Evolutionary conservation across 805 yeast genomes (phyloP).

Genomic region (Monosporozyma siamensis): DNA sequence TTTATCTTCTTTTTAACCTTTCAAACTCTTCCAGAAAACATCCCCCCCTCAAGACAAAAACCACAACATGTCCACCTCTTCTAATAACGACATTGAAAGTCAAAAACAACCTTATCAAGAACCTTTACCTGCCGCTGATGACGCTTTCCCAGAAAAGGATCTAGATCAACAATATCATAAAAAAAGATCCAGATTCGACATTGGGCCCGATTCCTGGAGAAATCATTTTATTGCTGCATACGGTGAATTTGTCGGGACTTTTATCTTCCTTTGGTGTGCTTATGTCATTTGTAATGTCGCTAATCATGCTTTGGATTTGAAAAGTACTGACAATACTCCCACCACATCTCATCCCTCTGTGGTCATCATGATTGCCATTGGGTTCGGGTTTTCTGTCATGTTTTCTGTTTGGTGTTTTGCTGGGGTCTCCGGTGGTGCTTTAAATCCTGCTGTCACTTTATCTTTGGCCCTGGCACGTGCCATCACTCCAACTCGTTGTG

Average conservation of each 20-base stretch:
- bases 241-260: constrained; percentile 84
- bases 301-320: constrained; percentile 41
- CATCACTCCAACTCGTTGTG: constrained; percentile 62
- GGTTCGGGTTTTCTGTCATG: constrained; percentile 81
- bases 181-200: constrained; percentile 20
- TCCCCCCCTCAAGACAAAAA: no score
- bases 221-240: constrained; percentile 59
- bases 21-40: no score
- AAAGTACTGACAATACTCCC: constrained; percentile 8
- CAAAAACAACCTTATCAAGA: not conserved
- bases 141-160: constrained; percentile 7
- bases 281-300: constrained; percentile 78
- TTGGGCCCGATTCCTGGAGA: constrained; percentile 36
- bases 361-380: constrained; percentile 70
- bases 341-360: constrained; percentile 58
- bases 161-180: not conserved
- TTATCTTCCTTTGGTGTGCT: constrained; percentile 74
- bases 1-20: no score
- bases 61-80: constrained; percentile 3
- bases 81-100: constrained; percentile 1
- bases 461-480: constrained; percentile 65
- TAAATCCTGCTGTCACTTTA: constrained; percentile 82
- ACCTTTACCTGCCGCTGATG: constrained; percentile 7
- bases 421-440: constrained; percentile 77
- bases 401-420: constrained; percentile 32